Percentiles rank a stretch among this genome's conserved stretches.
Conservation (phyloP, 2,329 filamentous ascomycete genomes). For the Herpotrichia juniperi region DNA sequence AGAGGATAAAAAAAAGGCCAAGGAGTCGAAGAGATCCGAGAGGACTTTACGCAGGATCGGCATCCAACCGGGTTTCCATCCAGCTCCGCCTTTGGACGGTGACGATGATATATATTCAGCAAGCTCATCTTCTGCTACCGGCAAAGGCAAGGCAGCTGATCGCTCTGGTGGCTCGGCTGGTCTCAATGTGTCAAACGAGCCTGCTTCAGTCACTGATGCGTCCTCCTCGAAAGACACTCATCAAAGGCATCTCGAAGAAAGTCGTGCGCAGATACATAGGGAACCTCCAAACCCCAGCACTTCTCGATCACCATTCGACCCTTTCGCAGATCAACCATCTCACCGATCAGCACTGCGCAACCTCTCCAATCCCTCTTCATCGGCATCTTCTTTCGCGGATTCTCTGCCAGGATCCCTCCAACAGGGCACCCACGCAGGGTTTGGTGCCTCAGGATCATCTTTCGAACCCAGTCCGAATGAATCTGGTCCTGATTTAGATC, state of each 20-base stretch:
- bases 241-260: constrained; percentile 54
- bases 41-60: constrained; percentile 71
- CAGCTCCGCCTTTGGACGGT: constrained; percentile 63
- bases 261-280: constrained; percentile 50
- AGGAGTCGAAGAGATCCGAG: constrained; percentile 68
- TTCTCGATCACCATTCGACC: constrained; percentile 53
- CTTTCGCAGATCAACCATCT: constrained; percentile 42
- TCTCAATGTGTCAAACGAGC: constrained; percentile 51
- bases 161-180: constrained; percentile 45
- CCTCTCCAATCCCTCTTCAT: constrained; percentile 85
- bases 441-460: constrained; percentile 50
- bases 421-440: constrained; percentile 31
- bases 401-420: constrained; percentile 55
- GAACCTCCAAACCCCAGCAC: constrained; percentile 42
- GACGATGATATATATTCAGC: constrained; percentile 30
- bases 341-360: constrained; percentile 76
- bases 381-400: constrained; percentile 77
- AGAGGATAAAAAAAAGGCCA: constrained; percentile 76
- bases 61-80: constrained; percentile 55
- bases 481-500: constrained; percentile 56
- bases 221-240: constrained; percentile 43
- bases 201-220: constrained; percentile 50
- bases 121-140: constrained; percentile 36
- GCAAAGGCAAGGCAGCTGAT: constrained; percentile 57
- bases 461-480: constrained; percentile 58